These are phyloP conservation scores for Tieghemostelium lacteum DNA, from an alignment of 78 protist species.

Conservation along the genomic window DNA sequence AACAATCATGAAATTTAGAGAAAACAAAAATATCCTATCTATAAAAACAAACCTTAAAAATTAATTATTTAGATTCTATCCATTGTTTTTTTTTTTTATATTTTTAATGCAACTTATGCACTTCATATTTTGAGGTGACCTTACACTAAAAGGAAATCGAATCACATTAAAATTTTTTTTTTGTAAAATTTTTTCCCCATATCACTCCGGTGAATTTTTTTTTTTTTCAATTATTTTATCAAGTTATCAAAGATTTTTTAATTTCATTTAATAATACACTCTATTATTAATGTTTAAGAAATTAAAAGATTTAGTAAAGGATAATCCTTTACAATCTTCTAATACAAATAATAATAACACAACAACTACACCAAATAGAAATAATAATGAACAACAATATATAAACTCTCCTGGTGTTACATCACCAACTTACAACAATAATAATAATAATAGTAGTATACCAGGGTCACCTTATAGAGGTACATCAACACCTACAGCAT, in stretches of 20 bases:
- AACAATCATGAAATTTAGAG: no score
- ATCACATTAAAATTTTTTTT: no score
- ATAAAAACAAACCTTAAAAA: no score
- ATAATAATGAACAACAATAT: conserved; percentile 34
- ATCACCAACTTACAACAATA: conserved; percentile 12
- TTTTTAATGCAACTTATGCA: no score
- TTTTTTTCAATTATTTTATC: background rate
- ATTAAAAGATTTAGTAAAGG: conserved; percentile 49
- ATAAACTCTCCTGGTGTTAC: background rate
- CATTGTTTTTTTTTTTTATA: no score
- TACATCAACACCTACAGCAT: conserved; percentile 1
- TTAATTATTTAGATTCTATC: no score
- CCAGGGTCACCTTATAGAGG: background rate
- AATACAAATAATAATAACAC: conserved; percentile 6
- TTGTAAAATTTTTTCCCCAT: no score
- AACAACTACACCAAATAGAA: no score
- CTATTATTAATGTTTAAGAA: conserved; percentile 21
- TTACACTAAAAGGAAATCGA: no score
- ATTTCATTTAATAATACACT: background rate
- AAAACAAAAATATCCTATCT: no score
- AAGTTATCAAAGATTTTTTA: background rate
- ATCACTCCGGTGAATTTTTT: no score
- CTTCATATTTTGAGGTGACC: no score
- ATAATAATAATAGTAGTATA: background rate
- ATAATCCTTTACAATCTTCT: background rate